phyloP scores from a whole-genome alignment of 169 alveolate species.

The Perkinsus olseni region DNA sequence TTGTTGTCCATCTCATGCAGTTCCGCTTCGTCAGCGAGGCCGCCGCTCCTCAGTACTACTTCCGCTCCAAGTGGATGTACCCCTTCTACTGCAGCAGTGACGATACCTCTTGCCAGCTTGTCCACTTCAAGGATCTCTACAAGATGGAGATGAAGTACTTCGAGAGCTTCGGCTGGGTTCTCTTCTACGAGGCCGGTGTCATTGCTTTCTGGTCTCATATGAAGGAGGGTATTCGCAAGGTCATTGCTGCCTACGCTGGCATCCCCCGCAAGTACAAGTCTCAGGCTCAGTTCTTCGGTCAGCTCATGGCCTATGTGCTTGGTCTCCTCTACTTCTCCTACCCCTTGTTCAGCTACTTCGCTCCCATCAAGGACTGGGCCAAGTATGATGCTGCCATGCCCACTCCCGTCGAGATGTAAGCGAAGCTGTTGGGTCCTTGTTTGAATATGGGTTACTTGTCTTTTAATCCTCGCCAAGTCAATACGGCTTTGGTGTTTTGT shows the following conservation, averaged over 20 bases:
- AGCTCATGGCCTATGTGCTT: not conserved
- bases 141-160: constrained; percentile 13
- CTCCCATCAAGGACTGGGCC: constrained; percentile 6
- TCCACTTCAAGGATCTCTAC: constrained; percentile 22
- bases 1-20: constrained; percentile 23
- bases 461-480: too few relatives aligned
- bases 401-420: not conserved
- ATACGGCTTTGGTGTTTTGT: too few relatives aligned
- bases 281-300: constrained; percentile 2
- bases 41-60: not conserved
- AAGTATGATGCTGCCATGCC: not conserved
- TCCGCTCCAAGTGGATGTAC: not conserved
- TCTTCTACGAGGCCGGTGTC: constrained; percentile 1
- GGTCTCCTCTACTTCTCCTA: constrained; percentile 6
- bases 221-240: constrained; percentile 4
- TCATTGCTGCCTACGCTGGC: not conserved
- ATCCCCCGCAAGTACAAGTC: not conserved
- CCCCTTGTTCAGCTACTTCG: constrained; percentile 8
- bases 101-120: not conserved
- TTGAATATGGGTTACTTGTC: too few relatives aligned
- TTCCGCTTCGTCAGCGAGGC: constrained; percentile 16
- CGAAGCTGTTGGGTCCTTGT: too few relatives aligned
- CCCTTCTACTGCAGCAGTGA: constrained; percentile 2
- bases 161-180: constrained; percentile 6
- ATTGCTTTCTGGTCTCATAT: not conserved